Evolutionary conservation across 2,329 filamentous ascomycete genomes (phyloP).

Genomic region (Colletotrichum gigasporum): DNA sequence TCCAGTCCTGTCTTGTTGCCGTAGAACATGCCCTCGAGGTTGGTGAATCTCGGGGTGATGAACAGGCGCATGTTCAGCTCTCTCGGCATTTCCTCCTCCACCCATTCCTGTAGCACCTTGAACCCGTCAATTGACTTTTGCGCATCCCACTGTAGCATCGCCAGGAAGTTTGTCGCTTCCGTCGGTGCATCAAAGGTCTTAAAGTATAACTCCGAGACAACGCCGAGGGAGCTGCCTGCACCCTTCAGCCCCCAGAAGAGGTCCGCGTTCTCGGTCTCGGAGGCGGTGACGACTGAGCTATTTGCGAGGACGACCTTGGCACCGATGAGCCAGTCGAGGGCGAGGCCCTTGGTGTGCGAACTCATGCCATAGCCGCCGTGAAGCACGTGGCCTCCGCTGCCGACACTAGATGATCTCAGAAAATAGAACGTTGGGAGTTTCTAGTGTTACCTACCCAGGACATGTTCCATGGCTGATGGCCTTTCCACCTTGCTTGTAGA

Average conservation of each 20-base stretch:
- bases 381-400: slow-evolving; percentile 55
- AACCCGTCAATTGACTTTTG: neutral
- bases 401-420: too few species aligned
- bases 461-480: slow-evolving; percentile 56
- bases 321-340: slow-evolving; percentile 46
- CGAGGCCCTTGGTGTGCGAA: slow-evolving; percentile 36
- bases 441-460: slow-evolving; percentile 40
- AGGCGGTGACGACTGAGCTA: slow-evolving; percentile 40
- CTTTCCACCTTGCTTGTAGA: slow-evolving; percentile 45
- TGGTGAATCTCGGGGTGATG: slow-evolving; percentile 27
- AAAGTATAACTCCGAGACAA: slow-evolving; percentile 48
- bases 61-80: slow-evolving; percentile 43
- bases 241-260: slow-evolving; percentile 54
- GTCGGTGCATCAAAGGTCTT: slow-evolving; percentile 47
- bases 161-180: slow-evolving; percentile 40
- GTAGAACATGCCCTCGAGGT: slow-evolving; percentile 42
- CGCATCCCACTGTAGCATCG: slow-evolving; percentile 28
- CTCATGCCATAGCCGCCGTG: slow-evolving; percentile 48
- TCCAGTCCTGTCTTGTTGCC: slow-evolving; percentile 33
- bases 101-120: slow-evolving; percentile 37
- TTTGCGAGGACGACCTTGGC: slow-evolving; percentile 49
- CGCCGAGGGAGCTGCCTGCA: slow-evolving; percentile 50
- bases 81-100: slow-evolving; percentile 18
- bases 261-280: slow-evolving; percentile 44
- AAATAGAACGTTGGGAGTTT: too few species aligned